Evolutionary conservation across 192 early-diverging fungal genomes (phyloP), one percentile per base, ranked within the genome.

Genomic region (Coemansia sp.): DNA sequence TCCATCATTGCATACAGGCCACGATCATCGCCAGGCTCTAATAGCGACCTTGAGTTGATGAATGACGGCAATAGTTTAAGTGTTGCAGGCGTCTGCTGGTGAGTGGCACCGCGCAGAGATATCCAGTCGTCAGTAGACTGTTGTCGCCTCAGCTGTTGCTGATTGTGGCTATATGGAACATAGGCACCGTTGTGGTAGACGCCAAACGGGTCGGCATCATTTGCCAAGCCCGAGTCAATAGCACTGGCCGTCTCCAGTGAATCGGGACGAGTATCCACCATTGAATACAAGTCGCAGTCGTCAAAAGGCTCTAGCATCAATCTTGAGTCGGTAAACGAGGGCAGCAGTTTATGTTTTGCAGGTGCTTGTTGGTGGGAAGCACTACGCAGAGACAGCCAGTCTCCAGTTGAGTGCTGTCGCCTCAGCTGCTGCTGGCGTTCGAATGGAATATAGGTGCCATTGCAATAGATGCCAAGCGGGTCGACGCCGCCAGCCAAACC

Each of bases 361-460:
- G 35, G 9, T 14, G 7, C 38, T 13, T 57, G 45, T 9, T 42
- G 35, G 16, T 31, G 26, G 37, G 61, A 21, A 10, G 60, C 37
- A 5, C 35, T 59, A 37, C 71, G 64, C 53, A 79, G 34, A 16
- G 69, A 55, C 1, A 66, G 37, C 72, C 72, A 80, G 57, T 74
- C 77, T 9, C 71, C 77, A 0, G 65, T 74, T 10, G 77, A 74
- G 58, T 80, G 77, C 67, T 79, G 77, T 18, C 77, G 71, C 26
- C 68, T 71, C 51, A 79, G 43, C 39, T 79, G 70, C 26, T 61
- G 65, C 26, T 61, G 63, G 23, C 31, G 36, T 9, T 37, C 37
- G 18, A 38, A 59, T 5, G 58, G 59, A 20, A 56, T 34, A 37
- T 38, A 48, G 14, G 70, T 39, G 1, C 65, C 59, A 34, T 28